Conservation (phyloP, 2,329 filamentous ascomycete genomes). For the Fusarium beomiforme region DNA sequence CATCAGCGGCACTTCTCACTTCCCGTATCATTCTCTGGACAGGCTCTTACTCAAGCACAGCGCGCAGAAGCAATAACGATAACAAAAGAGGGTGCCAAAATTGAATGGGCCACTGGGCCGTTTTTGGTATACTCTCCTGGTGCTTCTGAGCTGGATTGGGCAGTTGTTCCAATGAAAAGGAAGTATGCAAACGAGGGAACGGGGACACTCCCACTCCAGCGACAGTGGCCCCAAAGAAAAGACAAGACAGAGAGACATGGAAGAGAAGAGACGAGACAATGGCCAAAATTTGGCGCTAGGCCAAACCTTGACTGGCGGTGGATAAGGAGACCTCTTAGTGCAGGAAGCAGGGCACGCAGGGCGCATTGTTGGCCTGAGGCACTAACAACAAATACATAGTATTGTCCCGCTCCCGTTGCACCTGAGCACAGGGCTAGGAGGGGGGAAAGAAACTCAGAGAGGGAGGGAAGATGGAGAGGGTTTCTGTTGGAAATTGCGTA, state of each 20-base stretch:
- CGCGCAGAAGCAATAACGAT: conserved; percentile 2
- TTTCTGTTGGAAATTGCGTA: conserved; percentile 43
- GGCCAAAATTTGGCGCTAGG: conserved; percentile 46
- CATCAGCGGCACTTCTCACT: conserved; percentile 35
- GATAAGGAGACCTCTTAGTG: conserved; percentile 49
- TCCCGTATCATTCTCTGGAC: conserved; percentile 24
- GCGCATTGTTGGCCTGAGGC: conserved; percentile 42
- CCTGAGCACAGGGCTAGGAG: conserved; percentile 25
- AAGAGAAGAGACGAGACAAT: conserved; percentile 40
- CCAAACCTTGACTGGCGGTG: conserved; percentile 50
- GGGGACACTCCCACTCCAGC: conserved; percentile 16
- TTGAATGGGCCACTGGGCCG: conserved; percentile 34
- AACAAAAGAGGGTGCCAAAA: conserved; percentile 29
- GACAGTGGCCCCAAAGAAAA: conserved; percentile 33
- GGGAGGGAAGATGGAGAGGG: conserved; percentile 20
- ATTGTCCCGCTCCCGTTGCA: conserved; percentile 35
- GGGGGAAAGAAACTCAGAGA: conserved; percentile 14
- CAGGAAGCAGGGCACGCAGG: conserved; percentile 42
- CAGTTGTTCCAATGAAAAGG: conserved; percentile 15
- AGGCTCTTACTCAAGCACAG: conserved; percentile 27
- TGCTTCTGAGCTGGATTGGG: conserved; percentile 28
- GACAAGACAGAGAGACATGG: conserved; percentile 38
- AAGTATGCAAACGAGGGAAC: conserved; percentile 16
- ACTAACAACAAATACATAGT: conserved; percentile 25
- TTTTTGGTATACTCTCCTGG: conserved; percentile 26